phyloP scores from a whole-genome alignment of 2,329 filamentous ascomycete species.

The Trichophyton rubrum region DNA sequence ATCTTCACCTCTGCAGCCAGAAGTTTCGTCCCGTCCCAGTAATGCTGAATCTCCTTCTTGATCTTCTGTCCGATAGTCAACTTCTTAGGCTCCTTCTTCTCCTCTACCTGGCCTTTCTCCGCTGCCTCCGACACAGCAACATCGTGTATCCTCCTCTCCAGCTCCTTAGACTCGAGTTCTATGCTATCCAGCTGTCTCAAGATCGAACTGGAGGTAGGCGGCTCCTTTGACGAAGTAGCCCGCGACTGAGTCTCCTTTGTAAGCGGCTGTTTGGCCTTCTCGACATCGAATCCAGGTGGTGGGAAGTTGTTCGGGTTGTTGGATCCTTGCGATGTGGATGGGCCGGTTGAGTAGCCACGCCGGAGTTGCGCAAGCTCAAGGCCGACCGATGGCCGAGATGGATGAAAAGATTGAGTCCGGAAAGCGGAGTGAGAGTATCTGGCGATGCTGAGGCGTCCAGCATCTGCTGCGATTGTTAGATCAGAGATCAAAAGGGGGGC shows the following conservation, averaged over 20 bases:
- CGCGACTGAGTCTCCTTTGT: constrained; percentile 13
- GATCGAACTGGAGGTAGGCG: constrained; percentile 24
- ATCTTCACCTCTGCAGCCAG: constrained; percentile 86
- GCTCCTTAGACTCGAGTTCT: constrained; percentile 29
- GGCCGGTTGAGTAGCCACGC: constrained; percentile 45
- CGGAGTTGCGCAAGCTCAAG: constrained; percentile 27
- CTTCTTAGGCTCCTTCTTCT: constrained; percentile 66
- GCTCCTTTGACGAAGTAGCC: constrained; percentile 15
- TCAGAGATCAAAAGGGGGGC: not conserved
- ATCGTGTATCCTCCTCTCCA: constrained; percentile 26
- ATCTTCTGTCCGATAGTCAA: constrained; percentile 82
- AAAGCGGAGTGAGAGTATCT: not conserved
- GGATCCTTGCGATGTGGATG: constrained; percentile 37
- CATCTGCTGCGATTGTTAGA: not conserved
- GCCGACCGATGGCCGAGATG: constrained; percentile 26
- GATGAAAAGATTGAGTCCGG: not conserved
- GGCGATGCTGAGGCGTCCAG: not conserved
- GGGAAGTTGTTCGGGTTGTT: constrained; percentile 44
- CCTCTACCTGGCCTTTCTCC: constrained; percentile 48
- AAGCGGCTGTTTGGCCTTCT: constrained; percentile 76
- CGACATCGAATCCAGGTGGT: constrained; percentile 82
- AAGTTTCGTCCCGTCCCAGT: constrained; percentile 97
- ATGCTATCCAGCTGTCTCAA: not conserved
- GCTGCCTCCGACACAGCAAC: constrained; percentile 14
- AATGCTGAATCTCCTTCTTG: constrained; percentile 86